phyloP scores from a whole-genome alignment of 208 protist species.

The Phytomonas sp. region DNA sequence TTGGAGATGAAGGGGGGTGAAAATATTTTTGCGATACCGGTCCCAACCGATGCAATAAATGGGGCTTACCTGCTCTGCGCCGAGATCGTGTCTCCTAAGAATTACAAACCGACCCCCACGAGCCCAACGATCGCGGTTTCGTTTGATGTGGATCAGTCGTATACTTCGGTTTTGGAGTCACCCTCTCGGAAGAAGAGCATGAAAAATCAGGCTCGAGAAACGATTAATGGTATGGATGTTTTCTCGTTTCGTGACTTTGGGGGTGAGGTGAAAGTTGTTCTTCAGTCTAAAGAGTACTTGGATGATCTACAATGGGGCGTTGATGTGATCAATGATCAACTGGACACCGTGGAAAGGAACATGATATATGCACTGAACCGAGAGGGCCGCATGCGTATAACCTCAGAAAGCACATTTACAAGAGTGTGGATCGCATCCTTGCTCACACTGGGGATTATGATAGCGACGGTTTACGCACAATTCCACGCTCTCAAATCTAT shows the following conservation, averaged over 20 bases:
- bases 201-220: conserved; percentile 16
- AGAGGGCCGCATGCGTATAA: conserved; percentile 48
- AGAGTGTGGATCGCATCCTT: conserved; percentile 60
- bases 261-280: conserved; percentile 49
- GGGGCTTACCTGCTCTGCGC: conserved; percentile 22
- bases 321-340: conserved; percentile 12
- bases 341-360: conserved; percentile 6
- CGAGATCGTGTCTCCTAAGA: neutral
- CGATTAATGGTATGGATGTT: conserved; percentile 51
- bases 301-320: conserved; percentile 22
- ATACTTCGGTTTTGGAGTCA: neutral
- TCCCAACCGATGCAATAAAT: neutral
- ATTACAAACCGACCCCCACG: neutral
- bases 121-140: neutral
- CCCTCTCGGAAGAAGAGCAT: conserved; percentile 1
- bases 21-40: conserved; percentile 17
- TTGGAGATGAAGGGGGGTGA: conserved; percentile 19
- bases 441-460: conserved; percentile 31
- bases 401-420: conserved; percentile 71
- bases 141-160: neutral
- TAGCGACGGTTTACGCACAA: conserved; percentile 41
- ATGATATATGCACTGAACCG: neutral
- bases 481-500: conserved; percentile 62
- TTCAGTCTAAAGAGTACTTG: conserved; percentile 52
- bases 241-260: conserved; percentile 54